Base-by-base conservation (phyloP, 2,329 filamentous ascomycete genomes). In the Setomelanomma holmii region DNA sequence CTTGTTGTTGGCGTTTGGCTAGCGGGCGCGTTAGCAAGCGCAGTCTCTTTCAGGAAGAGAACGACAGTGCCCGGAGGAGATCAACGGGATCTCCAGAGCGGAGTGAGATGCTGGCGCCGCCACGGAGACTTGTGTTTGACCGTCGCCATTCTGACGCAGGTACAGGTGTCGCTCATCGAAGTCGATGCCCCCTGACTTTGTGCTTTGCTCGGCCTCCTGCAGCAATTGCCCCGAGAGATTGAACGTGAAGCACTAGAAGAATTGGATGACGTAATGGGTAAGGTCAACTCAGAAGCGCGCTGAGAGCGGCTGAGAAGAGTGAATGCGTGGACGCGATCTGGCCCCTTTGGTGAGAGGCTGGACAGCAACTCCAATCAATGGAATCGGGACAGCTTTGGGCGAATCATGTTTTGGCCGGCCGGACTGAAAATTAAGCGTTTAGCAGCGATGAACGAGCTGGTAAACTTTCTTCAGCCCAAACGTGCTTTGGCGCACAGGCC, bases 1-100 rank as follows among this genome's bases (percentile, higher is more conserved):
- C 68, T 71, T 66, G n/a, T 36, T 60, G 56, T 55, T 63, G 67
- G 67, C 64, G 69, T 67, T 56, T 47, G 61, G 56, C 64, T 64
- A 67, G 62, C 62, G 62, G 68, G 55, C 62, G 63, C 64, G 61
- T 68, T 60, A 60, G 64, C 55, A 65, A 56, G 60, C 56, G 58
- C 54, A 46, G 51, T 38, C 64, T 60, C 42, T 36, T 64, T 66
- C 47, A 48, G 64, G 68, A 52, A 69, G 58, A 62, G 64, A 64
- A 55, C 53, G 55, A 58, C 58, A 66, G 27, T 56, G 55, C 56
- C 55, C 53, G 49, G 49, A 49, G 49, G 56, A 59, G 62, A 71
- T 69, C 58, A 65, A 64, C 67, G 55, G 59, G 61, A 70, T 65
- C 57, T 55, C 55, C 60, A 56, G 40, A 53, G 58, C 14, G 34